These are phyloP conservation scores for Chytriomyces hyalinus DNA, from an alignment of 192 early-diverging fungal genomes.

Conservation along the genomic window DNA sequence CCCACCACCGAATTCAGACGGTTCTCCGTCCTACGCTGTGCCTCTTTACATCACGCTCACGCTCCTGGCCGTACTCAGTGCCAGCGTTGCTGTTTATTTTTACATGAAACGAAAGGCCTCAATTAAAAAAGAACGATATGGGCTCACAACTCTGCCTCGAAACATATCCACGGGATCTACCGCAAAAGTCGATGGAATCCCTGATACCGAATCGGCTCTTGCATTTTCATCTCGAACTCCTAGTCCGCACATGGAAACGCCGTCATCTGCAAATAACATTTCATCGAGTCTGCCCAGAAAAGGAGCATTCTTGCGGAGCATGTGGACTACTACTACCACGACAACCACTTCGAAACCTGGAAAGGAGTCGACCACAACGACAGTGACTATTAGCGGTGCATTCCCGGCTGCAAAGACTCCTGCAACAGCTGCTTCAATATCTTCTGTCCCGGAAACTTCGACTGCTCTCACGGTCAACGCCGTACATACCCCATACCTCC, in stretches of 20 bases:
- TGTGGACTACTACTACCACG: conserved; percentile 18
- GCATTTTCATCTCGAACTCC: too few relatives aligned
- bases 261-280: too few relatives aligned
- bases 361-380: conserved; percentile 2
- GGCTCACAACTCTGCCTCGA: too few relatives aligned
- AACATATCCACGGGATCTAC: too few relatives aligned
- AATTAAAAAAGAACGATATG: not conserved
- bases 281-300: not conserved
- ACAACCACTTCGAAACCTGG: conserved; percentile 11
- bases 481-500: conserved; percentile 25
- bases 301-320: conserved; percentile 11
- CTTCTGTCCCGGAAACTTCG: not conserved
- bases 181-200: too few relatives aligned
- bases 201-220: too few relatives aligned
- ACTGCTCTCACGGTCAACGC: not conserved
- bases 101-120: conserved; percentile 33
- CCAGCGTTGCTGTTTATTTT: conserved; percentile 24
- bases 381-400: not conserved
- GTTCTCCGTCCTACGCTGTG: not conserved
- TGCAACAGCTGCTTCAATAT: not conserved
- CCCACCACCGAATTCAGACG: too few relatives aligned
- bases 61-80: conserved; percentile 2
- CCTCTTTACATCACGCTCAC: conserved; percentile 20
- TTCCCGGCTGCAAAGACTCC: not conserved
- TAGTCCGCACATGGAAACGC: too few relatives aligned